These are phyloP conservation scores for Hymenoscyphus fraxineus DNA, from an alignment of 2,329 filamentous ascomycete genomes.

Conservation along the genomic window DNA sequence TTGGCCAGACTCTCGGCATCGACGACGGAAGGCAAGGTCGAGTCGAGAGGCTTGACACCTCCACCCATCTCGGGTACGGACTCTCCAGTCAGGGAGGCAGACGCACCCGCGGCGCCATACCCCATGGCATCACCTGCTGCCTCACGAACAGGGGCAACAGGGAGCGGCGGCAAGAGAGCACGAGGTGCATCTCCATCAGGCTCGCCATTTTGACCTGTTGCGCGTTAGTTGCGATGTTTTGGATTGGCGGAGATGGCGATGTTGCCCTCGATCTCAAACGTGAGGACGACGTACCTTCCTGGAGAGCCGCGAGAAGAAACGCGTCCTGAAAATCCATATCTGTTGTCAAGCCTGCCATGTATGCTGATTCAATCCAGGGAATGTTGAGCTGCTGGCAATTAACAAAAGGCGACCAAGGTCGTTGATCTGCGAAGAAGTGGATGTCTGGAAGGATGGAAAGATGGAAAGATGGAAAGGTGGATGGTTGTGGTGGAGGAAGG, in stretches of 20 bases:
- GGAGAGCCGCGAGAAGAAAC: no score
- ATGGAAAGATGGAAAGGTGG: no score
- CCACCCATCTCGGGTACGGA: not conserved
- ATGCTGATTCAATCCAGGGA: no score
- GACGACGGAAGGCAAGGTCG: conserved; percentile 5
- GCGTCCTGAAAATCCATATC: no score
- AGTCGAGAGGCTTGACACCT: conserved; percentile 4
- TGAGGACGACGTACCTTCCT: no score
- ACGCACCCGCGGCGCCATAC: not conserved
- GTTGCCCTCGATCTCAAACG: not conserved
- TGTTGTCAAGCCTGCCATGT: no score
- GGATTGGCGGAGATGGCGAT: not conserved
- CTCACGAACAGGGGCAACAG: not conserved
- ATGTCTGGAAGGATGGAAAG: no score
- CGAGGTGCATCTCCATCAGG: not conserved
- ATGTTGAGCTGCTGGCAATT: no score
- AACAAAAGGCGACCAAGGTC: no score
- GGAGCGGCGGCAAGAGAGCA: not conserved
- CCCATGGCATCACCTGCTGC: not conserved
- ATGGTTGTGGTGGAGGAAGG: no score
- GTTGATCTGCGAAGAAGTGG: no score
- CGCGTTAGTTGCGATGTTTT: not conserved
- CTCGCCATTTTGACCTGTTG: not conserved
- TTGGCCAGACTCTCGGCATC: conserved; percentile 3
- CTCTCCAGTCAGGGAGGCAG: not conserved